These are phyloP conservation scores for Aspergillus sp. DNA, from an alignment of 2,329 filamentous ascomycete genomes.

Conservation along the genomic window DNA sequence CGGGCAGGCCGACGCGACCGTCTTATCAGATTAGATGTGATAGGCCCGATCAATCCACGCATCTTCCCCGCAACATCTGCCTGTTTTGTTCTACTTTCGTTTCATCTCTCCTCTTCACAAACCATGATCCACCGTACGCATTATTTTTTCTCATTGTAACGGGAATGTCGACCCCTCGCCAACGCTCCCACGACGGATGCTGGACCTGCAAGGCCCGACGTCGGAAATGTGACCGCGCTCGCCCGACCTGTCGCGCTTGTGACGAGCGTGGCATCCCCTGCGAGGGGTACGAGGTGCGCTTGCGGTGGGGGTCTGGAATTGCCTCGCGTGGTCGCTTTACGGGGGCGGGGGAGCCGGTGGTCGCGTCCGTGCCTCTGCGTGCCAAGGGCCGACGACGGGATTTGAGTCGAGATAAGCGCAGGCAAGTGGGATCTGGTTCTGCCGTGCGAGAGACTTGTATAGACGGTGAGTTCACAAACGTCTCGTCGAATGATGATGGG, in stretches of 20 bases:
- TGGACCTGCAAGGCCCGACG: slow-evolving; percentile 33
- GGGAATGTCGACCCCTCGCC: slow-evolving; percentile 28
- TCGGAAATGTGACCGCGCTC: slow-evolving; percentile 28
- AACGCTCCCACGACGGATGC: slow-evolving; percentile 27
- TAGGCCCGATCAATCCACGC: no score
- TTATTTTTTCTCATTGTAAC: background rate
- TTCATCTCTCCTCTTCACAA: background rate
- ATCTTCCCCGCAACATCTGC: no score
- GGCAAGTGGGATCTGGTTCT: background rate
- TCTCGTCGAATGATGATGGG: background rate
- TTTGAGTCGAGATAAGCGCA: slow-evolving; percentile 18
- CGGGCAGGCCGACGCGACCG: no score
- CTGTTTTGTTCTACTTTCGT: background rate
- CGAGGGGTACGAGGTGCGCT: slow-evolving; percentile 32
- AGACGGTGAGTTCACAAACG: background rate
- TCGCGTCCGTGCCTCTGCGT: slow-evolving; percentile 22
- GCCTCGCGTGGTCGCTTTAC: slow-evolving; percentile 33
- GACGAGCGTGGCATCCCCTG: slow-evolving; percentile 23
- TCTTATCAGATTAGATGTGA: no score
- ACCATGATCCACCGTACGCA: slow-evolving; percentile 8
- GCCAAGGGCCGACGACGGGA: slow-evolving; percentile 28
- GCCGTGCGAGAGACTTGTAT: background rate
- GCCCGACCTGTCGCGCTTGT: slow-evolving; percentile 26
- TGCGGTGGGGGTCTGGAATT: slow-evolving; percentile 32
- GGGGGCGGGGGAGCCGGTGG: slow-evolving; percentile 28